A percentile compares a stretch with the other conserved stretches of the same genome.
Conservation (phyloP, 176 grass and related monocot genomes). For the Elaeis guineensis region DNA sequence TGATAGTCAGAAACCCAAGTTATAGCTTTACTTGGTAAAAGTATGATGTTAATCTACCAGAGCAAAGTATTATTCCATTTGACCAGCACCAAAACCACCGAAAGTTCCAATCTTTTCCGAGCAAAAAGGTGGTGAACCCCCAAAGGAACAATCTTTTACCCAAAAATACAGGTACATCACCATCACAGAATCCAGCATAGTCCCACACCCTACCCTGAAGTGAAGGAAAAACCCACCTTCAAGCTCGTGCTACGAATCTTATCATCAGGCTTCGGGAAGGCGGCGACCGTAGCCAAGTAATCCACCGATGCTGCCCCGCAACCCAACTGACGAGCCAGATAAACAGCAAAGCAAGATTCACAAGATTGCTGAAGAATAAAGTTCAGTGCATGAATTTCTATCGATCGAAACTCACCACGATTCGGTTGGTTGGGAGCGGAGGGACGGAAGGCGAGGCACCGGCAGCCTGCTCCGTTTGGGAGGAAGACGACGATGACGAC, state of each 20-base stretch:
- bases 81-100: no score
- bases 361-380: conserved; percentile 4
- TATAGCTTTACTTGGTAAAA: no score
- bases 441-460: not conserved
- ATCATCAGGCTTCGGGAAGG: conserved; percentile 78
- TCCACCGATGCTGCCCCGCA: conserved; percentile 69
- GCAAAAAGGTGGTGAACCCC: no score
- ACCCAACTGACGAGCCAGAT: conserved; percentile 29
- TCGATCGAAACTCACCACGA: conserved; percentile 16
- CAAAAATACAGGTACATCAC: no score
- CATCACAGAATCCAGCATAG: no score
- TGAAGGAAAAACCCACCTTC: conserved; percentile 33
- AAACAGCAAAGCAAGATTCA: not conserved
- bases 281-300: conserved; percentile 80
- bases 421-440: conserved; percentile 25
- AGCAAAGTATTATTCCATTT: no score
- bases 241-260: conserved; percentile 82
- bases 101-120: no score
- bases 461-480: not conserved
- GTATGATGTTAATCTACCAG: no score
- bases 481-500: conserved; percentile 15
- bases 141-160: no score
- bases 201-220: no score
- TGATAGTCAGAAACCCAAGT: no score
- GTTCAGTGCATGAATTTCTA: not conserved